Evolutionary conservation across 1,284 basidiomycete genomes (phyloP), one percentile per base, ranked within the genome.

Genomic region (Fomitopsis betulina): DNA sequence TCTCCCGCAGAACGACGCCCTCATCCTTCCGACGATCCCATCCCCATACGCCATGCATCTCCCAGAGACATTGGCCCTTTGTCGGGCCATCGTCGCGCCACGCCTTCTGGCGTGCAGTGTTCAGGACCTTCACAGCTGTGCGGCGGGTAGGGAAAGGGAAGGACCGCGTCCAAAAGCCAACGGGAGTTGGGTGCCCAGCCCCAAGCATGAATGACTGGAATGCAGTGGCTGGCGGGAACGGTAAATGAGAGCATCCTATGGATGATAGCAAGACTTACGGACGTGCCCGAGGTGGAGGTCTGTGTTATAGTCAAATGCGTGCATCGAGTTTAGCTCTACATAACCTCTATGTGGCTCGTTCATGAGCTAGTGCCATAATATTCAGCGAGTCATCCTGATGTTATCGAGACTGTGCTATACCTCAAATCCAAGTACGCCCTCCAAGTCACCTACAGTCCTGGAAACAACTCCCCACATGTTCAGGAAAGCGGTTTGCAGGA

Each of bases 321-420:
- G 87, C 54, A 98, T 81, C 2, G 93, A 93, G 42, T 85, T 79
- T 3, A 96, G 76, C 58, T 90, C 85, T 60, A 97, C 86, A 68
- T 95, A 97, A 25, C 96, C 97, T 67, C 89, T 81, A 74, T 99
- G 96, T 0, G 96, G 96, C 73, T 99, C 96, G 67, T 99, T 99
- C 83, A 98, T 90, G 70, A 93, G 83, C 91, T 94, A 60, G 8
- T 17, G 5, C 23, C 13, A 12, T 3, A 33, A 17, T 35, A 39
- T 2, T 35, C 10, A 27, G 45, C n/a, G 54, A 54, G 17, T 19
- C 9, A 25, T 50, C 8, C 57, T 27, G n/a, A 30, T 10, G 50
- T 57, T 39, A 27, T 30, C 32, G 32, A 58, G 15, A 49, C 27
- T 35, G 43, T 12, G 35, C 1, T 40, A n/a, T 49, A 67, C 92